Conservation (phyloP, 2,329 filamentous ascomycete genomes). For the Corynespora cassiicola region DNA sequence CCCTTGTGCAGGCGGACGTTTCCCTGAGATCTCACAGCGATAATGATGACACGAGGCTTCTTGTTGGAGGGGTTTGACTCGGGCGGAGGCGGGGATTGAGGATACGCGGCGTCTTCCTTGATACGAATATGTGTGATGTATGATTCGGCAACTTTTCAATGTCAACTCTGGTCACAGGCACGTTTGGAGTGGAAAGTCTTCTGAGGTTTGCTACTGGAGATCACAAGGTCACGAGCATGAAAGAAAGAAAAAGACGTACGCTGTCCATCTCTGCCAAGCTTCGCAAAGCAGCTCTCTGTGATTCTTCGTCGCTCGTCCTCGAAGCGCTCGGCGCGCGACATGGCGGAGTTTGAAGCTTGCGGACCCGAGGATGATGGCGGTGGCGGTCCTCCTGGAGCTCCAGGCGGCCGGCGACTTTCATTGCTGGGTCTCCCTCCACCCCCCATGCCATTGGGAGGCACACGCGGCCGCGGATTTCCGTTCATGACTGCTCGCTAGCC, state of each 20-base stretch:
- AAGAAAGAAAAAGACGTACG: conserved; percentile 61
- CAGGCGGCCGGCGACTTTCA: conserved; percentile 31
- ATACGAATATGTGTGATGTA: conserved; percentile 98
- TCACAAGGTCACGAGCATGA: too few relatives aligned
- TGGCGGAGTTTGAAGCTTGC: conserved; percentile 24
- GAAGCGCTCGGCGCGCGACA: conserved; percentile 77
- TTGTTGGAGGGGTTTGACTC: conserved; percentile 76
- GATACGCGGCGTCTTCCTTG: conserved; percentile 82
- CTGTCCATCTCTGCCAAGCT: conserved; percentile 85
- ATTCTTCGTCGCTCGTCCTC: conserved; percentile 97
- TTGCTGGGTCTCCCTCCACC: conserved; percentile 29
- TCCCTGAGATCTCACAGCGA: conserved; percentile 90
- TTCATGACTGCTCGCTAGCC: conserved; percentile 33
- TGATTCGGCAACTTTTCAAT: conserved; percentile 74
- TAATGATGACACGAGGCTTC: conserved; percentile 89
- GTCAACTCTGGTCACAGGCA: conserved; percentile 13
- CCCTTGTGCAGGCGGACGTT: conserved; percentile 96
- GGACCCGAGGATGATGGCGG: conserved; percentile 33
- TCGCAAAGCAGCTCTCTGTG: conserved; percentile 91
- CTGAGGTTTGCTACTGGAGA: too few relatives aligned
- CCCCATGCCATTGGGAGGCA: conserved; percentile 33
- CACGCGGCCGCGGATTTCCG: conserved; percentile 33
- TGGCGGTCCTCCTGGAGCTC: conserved; percentile 32
- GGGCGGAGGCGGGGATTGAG: conserved; percentile 83
- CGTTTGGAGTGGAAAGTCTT: too few relatives aligned